A percentile compares a stretch with the other conserved stretches of the same genome.
Evolutionary conservation across 495 filamentous ascomycete genomes (phyloP).

Genomic region (Articulospora tetracladia): DNA sequence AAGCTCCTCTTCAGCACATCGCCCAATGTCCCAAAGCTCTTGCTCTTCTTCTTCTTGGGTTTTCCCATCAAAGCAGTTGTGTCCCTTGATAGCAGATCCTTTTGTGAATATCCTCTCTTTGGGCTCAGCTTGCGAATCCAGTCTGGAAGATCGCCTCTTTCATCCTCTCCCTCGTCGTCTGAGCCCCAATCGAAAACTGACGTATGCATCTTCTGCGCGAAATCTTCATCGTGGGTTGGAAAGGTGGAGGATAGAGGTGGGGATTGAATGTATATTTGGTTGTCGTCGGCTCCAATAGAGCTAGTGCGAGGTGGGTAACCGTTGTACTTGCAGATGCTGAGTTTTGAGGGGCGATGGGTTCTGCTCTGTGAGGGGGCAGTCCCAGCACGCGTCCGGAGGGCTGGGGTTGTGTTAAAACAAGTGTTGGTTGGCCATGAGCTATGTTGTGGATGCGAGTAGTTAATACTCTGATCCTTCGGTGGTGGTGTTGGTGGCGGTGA

Average conservation of each 20-base stretch:
- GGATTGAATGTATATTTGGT: background rate
- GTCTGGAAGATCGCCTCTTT: background rate
- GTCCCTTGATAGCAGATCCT: background rate
- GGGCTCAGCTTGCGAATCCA: background rate
- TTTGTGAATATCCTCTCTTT: background rate
- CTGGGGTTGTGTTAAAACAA: background rate
- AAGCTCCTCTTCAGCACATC: background rate
- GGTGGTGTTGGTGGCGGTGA: background rate
- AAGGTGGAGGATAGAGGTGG: background rate
- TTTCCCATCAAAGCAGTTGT: background rate
- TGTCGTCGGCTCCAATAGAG: too few species aligned
- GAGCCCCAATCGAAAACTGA: background rate
- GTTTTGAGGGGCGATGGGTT: background rate
- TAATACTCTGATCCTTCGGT: background rate
- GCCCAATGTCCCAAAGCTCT: background rate
- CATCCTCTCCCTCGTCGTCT: background rate
- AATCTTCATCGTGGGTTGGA: background rate
- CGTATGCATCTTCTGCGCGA: background rate
- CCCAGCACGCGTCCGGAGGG: background rate
- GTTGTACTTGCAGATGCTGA: background rate
- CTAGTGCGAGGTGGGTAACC: background rate
- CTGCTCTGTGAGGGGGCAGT: background rate
- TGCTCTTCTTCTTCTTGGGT: background rate
- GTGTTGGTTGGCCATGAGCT: background rate
- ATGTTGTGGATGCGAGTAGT: background rate